Evolutionary conservation across 148 eudicot genomes (phyloP), one percentile per base, ranked within the genome.

Genomic region (Persicaria tinctoria): DNA sequence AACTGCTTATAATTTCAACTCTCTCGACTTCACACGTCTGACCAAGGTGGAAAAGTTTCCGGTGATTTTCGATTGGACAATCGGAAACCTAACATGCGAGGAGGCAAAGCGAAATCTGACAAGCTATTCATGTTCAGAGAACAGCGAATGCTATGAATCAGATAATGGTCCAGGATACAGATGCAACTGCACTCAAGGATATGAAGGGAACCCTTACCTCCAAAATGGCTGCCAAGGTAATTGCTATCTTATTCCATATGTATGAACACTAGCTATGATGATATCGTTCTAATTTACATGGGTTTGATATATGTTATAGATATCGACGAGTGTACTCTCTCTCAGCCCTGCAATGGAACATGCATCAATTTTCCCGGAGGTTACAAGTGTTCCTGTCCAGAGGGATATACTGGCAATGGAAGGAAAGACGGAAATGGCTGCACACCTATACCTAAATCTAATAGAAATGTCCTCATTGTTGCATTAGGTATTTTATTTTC

Each of bases 401-500:
- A 50, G 13, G 55, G 73, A n/a, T 48, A 71, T 16, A 12, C 5
- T 3, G 73, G 73, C 13, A 53, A 71, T 8, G 73, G 73, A 71
- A 12, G 32, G 53, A 71, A 48, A 71, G 18, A 71, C 3, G 73
- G 73, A n/a, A 48, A 51, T 47, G 38, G 55, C 38, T 71, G 73
- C 3, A 47, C 13, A 66, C 70, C 18, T 13, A 3, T 32, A 32
- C 41, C 8, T 2, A 38, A 46, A 44, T 66, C 70, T 41, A 13
- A 78, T 47, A 8, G 68, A 78, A 27, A 73, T n/a, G 41, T 73
- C 76, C 47, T 66, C 46, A 5, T 38, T 41, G 11, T 14, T 66
- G 70, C 47, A 66, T 66, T 66, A 66, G 47, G 70, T 66, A 44
- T 32, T 32, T 32, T 32, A 32, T 32, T 32, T 32, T 32, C 27